Percentiles rank a stretch among this genome's conserved stretches.
Conservation (phyloP, 768 basidiomycete genomes). For the Hygrocybe punicea region DNA sequence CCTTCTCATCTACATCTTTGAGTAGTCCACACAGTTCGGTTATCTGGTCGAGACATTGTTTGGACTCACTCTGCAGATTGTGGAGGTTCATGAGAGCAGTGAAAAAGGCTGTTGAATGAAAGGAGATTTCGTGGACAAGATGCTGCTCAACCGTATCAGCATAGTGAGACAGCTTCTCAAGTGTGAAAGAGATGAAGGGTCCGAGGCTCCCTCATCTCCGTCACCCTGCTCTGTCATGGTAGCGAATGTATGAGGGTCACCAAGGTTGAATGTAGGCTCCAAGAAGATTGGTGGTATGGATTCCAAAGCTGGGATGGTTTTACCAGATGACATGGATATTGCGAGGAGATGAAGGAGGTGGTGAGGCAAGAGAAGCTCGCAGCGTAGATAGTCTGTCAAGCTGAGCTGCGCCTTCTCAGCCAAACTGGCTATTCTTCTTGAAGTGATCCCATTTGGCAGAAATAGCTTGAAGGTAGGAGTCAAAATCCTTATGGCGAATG, state of each 20-base stretch:
- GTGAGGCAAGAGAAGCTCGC: conserved; percentile 21
- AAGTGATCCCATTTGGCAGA: conserved; percentile 76
- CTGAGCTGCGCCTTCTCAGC: conserved; percentile 40
- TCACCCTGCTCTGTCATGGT: conserved; percentile 64
- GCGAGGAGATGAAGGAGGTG: conserved; percentile 20
- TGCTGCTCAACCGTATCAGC: conserved; percentile 94
- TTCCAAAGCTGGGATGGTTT: conserved; percentile 64
- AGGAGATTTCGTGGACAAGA: conserved; percentile 86
- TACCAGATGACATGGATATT: conserved; percentile 30
- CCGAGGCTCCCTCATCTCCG: conserved; percentile 38
- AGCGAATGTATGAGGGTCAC: conserved; percentile 73
- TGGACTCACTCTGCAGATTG: conserved; percentile 85
- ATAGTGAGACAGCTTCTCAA: conserved; percentile 88
- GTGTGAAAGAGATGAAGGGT: conserved; percentile 62
- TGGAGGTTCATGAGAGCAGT: conserved; percentile 93
- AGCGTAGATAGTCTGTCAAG: conserved; percentile 34
- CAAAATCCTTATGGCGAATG: conserved; percentile 79
- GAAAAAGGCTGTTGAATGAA: conserved; percentile 92
- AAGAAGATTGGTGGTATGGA: conserved; percentile 84
- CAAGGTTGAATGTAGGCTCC: conserved; percentile 69
- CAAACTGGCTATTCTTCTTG: conserved; percentile 44
- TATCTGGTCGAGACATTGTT: conserved; percentile 76
- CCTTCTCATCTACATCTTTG: conserved; percentile 68
- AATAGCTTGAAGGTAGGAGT: conserved; percentile 71
- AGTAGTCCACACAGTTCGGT: conserved; percentile 67